Percentiles rank a stretch among this genome's conserved stretches.
Conservation (phyloP, 116 monocot species). For the Posidonia oceanica region DNA sequence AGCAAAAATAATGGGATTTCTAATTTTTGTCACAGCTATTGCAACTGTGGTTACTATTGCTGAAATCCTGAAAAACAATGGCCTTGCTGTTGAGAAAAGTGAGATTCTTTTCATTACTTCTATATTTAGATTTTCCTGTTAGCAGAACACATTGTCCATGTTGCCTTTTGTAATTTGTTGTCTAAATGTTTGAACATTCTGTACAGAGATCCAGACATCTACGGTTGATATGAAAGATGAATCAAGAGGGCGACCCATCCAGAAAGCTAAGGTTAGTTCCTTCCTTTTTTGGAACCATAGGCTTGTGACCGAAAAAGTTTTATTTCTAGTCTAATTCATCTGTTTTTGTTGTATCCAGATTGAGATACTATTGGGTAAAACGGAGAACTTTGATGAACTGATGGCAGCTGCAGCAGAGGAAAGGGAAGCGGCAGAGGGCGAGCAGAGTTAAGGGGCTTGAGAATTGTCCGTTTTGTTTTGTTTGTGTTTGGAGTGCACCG, state of each 20-base stretch:
- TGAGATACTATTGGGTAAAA: slow-evolving; percentile 57
- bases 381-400: slow-evolving; percentile 66
- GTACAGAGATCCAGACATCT: slow-evolving; percentile 60
- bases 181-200: too few relatives aligned
- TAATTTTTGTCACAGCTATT: slow-evolving; percentile 19
- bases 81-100: slow-evolving; percentile 41
- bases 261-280: slow-evolving; percentile 72
- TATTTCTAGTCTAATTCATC: neutral
- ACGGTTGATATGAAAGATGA: slow-evolving; percentile 81
- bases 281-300: neutral
- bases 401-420: slow-evolving; percentile 63
- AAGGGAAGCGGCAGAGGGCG: slow-evolving; percentile 34
- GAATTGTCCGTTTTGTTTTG: neutral
- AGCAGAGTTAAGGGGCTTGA: slow-evolving; percentile 12
- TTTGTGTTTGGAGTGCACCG: neutral
- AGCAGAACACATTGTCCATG: neutral
- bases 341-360: slow-evolving; percentile 20
- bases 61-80: slow-evolving; percentile 42
- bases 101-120: slow-evolving; percentile 5
- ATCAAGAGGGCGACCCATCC: slow-evolving; percentile 45
- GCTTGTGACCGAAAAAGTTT: neutral
- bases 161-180: neutral
- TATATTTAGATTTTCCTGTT: neutral
- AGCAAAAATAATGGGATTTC: neutral
- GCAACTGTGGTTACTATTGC: slow-evolving; percentile 41